Conservation (phyloP, 371 early-diverging fungal species). For the Dichotomocladium elegans region DNA sequence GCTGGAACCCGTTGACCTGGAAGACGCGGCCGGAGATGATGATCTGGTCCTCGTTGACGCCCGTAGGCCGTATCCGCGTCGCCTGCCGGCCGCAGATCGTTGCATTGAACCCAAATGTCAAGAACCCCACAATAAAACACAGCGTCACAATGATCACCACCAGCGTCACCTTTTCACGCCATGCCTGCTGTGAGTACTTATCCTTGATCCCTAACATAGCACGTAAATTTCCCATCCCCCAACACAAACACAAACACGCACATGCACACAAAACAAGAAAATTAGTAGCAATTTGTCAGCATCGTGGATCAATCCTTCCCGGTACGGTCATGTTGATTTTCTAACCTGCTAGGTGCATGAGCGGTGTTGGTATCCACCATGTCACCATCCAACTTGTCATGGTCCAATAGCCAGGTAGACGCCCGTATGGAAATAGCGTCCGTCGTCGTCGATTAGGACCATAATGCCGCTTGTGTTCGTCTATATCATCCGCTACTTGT, state of each 20-base stretch:
- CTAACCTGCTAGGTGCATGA: slow-evolving; percentile 26
- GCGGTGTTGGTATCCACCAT: slow-evolving; percentile 39
- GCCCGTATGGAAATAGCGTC: background rate
- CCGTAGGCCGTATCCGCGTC: slow-evolving; percentile 48
- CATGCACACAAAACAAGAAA: too few species aligned
- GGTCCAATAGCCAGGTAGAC: slow-evolving; percentile 25
- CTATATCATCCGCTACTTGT: background rate
- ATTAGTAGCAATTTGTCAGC: background rate
- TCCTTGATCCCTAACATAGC: slow-evolving; percentile 52
- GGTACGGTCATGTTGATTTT: too few species aligned
- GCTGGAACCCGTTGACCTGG: slow-evolving; percentile 39
- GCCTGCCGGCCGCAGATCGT: slow-evolving; percentile 57
- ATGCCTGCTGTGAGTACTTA: slow-evolving; percentile 75
- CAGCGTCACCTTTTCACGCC: slow-evolving; percentile 88
- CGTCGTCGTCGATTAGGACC: background rate
- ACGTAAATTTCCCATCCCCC: too few species aligned
- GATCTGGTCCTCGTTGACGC: slow-evolving; percentile 39
- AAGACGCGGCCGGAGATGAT: slow-evolving; percentile 56
- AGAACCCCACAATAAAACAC: slow-evolving; percentile 60
- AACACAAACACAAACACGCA: background rate
- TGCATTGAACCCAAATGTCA: slow-evolving; percentile 64
- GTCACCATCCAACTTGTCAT: slow-evolving; percentile 36
- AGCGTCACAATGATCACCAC: slow-evolving; percentile 69
- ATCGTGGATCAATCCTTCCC: background rate
- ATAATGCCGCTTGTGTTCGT: background rate